Evolutionary conservation across 2,329 filamentous ascomycete species (phyloP).

Genomic region (Myriosclerotinia duriaeana): DNA sequence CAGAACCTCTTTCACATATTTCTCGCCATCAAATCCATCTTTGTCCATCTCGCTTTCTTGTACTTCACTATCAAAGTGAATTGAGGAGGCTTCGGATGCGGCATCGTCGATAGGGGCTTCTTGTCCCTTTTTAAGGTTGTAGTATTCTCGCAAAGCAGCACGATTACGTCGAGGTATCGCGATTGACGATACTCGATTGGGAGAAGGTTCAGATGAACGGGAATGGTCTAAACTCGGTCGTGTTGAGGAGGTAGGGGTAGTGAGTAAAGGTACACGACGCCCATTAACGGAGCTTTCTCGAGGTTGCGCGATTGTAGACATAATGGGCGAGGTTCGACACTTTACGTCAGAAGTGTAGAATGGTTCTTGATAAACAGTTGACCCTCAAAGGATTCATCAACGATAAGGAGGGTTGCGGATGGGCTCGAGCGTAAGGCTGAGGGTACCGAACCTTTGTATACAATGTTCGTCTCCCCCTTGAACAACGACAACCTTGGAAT

Average conservation of each 20-base stretch:
- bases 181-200: slow-evolving; percentile 45
- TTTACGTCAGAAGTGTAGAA: neutral
- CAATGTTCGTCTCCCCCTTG: neutral
- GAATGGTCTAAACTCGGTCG: slow-evolving; percentile 70
- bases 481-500: neutral
- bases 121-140: slow-evolving; percentile 66
- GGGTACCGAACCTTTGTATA: neutral
- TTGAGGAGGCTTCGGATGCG: slow-evolving; percentile 40
- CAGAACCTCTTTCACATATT: slow-evolving; percentile 63
- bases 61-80: slow-evolving; percentile 52
- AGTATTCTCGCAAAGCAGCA: slow-evolving; percentile 88
- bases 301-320: slow-evolving; percentile 66
- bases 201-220: slow-evolving; percentile 60
- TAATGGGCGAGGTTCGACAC: slow-evolving; percentile 38
- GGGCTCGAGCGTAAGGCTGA: slow-evolving; percentile 19
- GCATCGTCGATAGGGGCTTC: slow-evolving; percentile 31
- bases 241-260: slow-evolving; percentile 70
- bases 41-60: slow-evolving; percentile 71
- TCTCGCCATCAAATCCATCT: slow-evolving; percentile 68
- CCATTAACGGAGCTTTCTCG: slow-evolving; percentile 58
- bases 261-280: slow-evolving; percentile 56
- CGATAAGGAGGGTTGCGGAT: neutral
- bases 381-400: neutral
- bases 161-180: slow-evolving; percentile 57
- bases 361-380: neutral